phyloP scores from a whole-genome alignment of 148 eudicot species.

The Polygonum aviculare region DNA sequence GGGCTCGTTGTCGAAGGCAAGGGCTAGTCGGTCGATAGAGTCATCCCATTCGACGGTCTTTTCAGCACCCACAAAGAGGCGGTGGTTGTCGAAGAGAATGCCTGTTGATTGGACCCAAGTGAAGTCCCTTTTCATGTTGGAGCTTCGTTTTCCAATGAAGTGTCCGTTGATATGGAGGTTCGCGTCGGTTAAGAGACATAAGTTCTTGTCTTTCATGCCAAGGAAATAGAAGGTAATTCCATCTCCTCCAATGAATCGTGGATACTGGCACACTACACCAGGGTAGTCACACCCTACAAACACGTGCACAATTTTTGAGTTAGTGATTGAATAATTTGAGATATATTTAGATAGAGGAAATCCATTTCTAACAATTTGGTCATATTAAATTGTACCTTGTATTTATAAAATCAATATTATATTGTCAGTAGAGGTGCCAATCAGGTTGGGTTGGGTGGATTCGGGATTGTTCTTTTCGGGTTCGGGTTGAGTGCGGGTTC shows the following conservation, averaged over 20 bases:
- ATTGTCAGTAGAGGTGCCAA: no score
- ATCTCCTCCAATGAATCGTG: slow-evolving; percentile 10
- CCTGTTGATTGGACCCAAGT: slow-evolving; percentile 67
- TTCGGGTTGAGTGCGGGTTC: no score
- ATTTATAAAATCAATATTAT: no score
- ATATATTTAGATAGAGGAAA: background rate
- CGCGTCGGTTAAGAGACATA: slow-evolving; percentile 50
- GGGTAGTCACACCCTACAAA: slow-evolving; percentile 54
- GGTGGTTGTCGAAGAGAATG: slow-evolving; percentile 46
- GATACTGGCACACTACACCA: slow-evolving; percentile 37
- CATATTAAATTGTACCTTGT: background rate
- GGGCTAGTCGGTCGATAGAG: slow-evolving; percentile 35
- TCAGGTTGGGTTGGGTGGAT: no score
- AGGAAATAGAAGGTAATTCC: slow-evolving; percentile 31
- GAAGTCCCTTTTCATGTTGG: slow-evolving; percentile 47
- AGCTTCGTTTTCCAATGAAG: slow-evolving; percentile 49
- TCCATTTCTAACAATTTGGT: background rate
- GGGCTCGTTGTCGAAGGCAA: slow-evolving; percentile 29
- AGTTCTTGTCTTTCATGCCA: slow-evolving; percentile 52
- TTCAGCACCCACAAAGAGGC: slow-evolving; percentile 36
- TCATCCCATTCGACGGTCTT: slow-evolving; percentile 22
- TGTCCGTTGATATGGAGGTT: slow-evolving; percentile 71
- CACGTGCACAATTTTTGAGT: background rate
- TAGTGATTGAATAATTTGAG: background rate
- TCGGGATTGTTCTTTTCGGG: no score